Percentiles rank a stretch among this genome's conserved stretches.
Conservation (phyloP, 257 asterid genomes). For the Thymus mandschuricus region DNA sequence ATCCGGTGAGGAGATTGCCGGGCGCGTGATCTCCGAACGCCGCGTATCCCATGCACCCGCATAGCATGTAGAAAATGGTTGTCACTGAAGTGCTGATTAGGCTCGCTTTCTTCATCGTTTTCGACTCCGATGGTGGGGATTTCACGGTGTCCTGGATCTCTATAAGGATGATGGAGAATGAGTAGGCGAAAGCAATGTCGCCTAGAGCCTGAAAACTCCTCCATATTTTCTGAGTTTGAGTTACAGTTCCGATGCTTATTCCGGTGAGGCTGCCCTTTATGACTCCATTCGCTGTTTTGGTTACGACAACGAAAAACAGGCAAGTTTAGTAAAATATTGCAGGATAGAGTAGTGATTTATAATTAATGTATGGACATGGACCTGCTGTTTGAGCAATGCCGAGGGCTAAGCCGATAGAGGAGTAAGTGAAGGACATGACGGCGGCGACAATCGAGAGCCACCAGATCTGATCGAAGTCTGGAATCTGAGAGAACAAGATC, state of each 20-base stretch:
- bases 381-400: conserved; percentile 52
- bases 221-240: conserved; percentile 57
- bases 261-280: conserved; percentile 60
- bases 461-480: conserved; percentile 56
- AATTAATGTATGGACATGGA: not conserved
- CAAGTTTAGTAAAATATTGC: no score
- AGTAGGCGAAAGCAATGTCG: conserved; percentile 57
- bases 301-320: no score
- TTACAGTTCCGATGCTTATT: conserved; percentile 58
- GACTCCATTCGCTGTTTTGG: conserved; percentile 38
- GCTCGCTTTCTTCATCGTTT: conserved; percentile 57
- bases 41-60: conserved; percentile 61
- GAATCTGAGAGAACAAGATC: conserved; percentile 59
- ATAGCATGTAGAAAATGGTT: conserved; percentile 52
- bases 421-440: conserved; percentile 57
- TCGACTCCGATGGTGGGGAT: conserved; percentile 57
- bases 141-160: conserved; percentile 59
- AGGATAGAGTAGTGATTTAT: no score
- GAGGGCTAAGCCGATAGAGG: conserved; percentile 57
- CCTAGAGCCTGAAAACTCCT: conserved; percentile 62
- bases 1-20: conserved; percentile 57
- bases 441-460: conserved; percentile 62
- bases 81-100: conserved; percentile 46
- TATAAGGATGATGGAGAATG: conserved; percentile 54
- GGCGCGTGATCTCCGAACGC: conserved; percentile 58